Evolutionary conservation across 2,329 filamentous ascomycete genomes (phyloP).

Genomic region (Arachnopeziza araneosa): DNA sequence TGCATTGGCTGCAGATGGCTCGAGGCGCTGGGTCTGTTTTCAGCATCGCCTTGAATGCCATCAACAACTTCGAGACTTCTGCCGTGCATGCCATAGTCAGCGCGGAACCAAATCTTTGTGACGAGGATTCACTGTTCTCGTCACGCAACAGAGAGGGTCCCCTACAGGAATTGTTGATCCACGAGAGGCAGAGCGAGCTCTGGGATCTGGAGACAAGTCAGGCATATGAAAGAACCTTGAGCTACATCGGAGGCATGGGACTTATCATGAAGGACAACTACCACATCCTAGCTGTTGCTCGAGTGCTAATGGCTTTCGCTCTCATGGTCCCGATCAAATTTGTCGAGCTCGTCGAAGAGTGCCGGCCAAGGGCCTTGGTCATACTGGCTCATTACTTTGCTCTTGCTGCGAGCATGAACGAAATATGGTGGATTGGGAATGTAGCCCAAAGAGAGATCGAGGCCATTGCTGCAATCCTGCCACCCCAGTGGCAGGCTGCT

Average conservation of each 20-base stretch:
- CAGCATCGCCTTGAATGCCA: constrained; percentile 11
- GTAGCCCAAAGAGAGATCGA: not conserved
- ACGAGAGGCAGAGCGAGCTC: constrained; percentile 10
- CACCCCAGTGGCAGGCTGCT: not conserved
- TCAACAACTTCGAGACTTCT: constrained; percentile 8
- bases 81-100: constrained; percentile 4
- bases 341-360: constrained; percentile 12
- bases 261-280: constrained; percentile 7
- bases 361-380: constrained; percentile 17
- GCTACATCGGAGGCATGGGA: constrained; percentile 15
- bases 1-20: constrained; percentile 17
- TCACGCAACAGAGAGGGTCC: constrained; percentile 9
- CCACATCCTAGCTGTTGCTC: constrained; percentile 1
- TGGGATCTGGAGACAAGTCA: constrained; percentile 14
- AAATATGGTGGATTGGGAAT: constrained; percentile 30
- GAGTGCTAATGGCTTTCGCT: constrained; percentile 14
- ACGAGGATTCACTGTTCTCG: constrained; percentile 8
- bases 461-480: not conserved
- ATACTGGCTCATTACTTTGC: constrained; percentile 32
- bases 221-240: constrained; percentile 13
- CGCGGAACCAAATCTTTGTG: not conserved
- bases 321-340: constrained; percentile 8
- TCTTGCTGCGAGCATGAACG: constrained; percentile 22
- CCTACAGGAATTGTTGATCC: constrained; percentile 9
- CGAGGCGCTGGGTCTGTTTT: constrained; percentile 8